Percentiles rank a stretch among this genome's conserved stretches.
phyloP scores from a whole-genome alignment of 768 basidiomycete genomes.

The Podaxis carcinomalis region DNA sequence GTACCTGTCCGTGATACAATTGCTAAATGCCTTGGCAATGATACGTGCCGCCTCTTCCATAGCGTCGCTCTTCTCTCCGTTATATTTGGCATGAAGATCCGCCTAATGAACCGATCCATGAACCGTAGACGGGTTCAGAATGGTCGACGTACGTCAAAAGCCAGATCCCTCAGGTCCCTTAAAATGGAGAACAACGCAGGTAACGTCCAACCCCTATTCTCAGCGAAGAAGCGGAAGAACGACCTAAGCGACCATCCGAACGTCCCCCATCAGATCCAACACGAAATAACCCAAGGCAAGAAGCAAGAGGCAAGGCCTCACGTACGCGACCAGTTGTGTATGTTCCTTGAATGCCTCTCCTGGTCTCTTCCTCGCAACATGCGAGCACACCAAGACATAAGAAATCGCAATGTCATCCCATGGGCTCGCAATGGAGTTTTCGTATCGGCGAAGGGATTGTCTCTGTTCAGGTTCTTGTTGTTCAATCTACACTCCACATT shows the following conservation, averaged over 20 bases:
- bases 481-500: background rate
- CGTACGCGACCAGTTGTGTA: slow-evolving; percentile 70
- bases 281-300: background rate
- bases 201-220: slow-evolving; percentile 83
- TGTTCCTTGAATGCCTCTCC: slow-evolving; percentile 81
- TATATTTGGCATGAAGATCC: slow-evolving; percentile 54
- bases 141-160: slow-evolving; percentile 63
- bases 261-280: background rate
- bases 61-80: slow-evolving; percentile 53
- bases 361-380: slow-evolving; percentile 62
- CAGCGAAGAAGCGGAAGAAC: slow-evolving; percentile 77
- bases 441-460: slow-evolving; percentile 39
- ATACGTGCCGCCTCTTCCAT: slow-evolving; percentile 87
- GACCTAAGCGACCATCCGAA: slow-evolving; percentile 32
- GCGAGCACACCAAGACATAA: slow-evolving; percentile 71
- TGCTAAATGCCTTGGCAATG: slow-evolving; percentile 86
- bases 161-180: slow-evolving; percentile 78
- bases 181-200: slow-evolving; percentile 79
- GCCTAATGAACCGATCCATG: slow-evolving; percentile 35
- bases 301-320: slow-evolving; percentile 15
- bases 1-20: slow-evolving; percentile 76
- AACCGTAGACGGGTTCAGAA: background rate
- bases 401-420: slow-evolving; percentile 88
- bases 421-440: slow-evolving; percentile 63
- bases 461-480: slow-evolving; percentile 23